Evolutionary conservation across 345 rosid species (phyloP).

Genomic region (Euclidium syriacum): DNA sequence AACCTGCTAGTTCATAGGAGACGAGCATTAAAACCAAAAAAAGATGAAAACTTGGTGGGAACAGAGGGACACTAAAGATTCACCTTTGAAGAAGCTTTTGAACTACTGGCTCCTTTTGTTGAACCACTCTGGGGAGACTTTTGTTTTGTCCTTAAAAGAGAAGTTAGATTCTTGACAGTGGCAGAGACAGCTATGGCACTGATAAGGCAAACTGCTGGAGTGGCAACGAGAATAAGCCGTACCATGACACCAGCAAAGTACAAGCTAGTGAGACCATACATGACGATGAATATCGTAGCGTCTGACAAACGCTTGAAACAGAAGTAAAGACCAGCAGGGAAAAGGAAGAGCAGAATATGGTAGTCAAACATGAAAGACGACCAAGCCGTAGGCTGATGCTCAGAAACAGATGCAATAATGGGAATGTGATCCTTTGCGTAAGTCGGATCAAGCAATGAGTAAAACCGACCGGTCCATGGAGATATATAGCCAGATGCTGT

Average conservation of each 20-base stretch:
- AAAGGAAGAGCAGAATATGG: slow-evolving; percentile 93
- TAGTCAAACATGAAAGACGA: slow-evolving; percentile 99
- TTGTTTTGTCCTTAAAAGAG: slow-evolving; percentile 62
- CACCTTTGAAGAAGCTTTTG: slow-evolving; percentile 88
- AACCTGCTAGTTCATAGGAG: slow-evolving; percentile 42
- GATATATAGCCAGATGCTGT: slow-evolving; percentile 96
- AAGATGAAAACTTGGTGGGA: neutral
- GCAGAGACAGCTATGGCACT: slow-evolving; percentile 98
- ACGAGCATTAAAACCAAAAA: slow-evolving; percentile 1
- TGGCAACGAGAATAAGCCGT: slow-evolving; percentile 92
- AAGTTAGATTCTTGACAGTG: slow-evolving; percentile 76
- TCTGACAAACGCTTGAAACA: slow-evolving; percentile 95
- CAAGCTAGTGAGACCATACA: slow-evolving; percentile 99
- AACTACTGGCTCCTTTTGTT: slow-evolving; percentile 56
- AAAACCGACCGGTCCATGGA: slow-evolving; percentile 98
- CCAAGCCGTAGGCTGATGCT: slow-evolving; percentile 99
- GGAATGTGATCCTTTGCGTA: slow-evolving; percentile 99
- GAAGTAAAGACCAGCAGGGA: slow-evolving; percentile 98
- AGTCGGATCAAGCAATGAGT: slow-evolving; percentile 94
- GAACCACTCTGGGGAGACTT: slow-evolving; percentile 61
- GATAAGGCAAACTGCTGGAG: slow-evolving; percentile 94
- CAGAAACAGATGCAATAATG: slow-evolving; percentile 99
- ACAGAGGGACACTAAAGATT: slow-evolving; percentile 12
- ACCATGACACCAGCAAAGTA: slow-evolving; percentile 99
- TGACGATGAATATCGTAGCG: slow-evolving; percentile 92